These are phyloP conservation scores for Pleurotus djamor DNA, from an alignment of 768 basidiomycete species.

Conservation along the genomic window DNA sequence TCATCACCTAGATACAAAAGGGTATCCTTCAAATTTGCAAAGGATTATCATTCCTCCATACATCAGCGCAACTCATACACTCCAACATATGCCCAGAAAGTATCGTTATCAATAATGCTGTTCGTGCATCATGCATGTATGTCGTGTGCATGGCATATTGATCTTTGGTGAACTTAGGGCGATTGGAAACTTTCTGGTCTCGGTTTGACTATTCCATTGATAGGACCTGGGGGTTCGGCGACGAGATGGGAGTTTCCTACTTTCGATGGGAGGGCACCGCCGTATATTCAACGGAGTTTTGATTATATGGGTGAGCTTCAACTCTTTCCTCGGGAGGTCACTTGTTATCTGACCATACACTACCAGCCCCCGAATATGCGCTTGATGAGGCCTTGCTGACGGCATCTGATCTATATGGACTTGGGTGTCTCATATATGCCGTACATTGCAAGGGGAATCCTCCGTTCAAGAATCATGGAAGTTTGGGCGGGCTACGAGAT, in stretches of 20 bases:
- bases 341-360: neutral
- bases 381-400: constrained; percentile 86
- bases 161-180: constrained; percentile 48
- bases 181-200: constrained; percentile 98
- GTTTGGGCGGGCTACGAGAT: constrained; percentile 65
- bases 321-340: neutral
- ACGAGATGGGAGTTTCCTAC: constrained; percentile 91
- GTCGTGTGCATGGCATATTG: neutral
- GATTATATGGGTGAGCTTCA: constrained; percentile 82
- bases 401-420: constrained; percentile 89
- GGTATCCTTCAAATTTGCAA: constrained; percentile 93
- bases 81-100: constrained; percentile 87
- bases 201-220: constrained; percentile 80
- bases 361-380: constrained; percentile 88
- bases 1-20: constrained; percentile 76
- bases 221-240: constrained; percentile 63
- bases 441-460: constrained; percentile 87
- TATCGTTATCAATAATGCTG: constrained; percentile 86
- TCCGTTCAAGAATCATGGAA: constrained; percentile 85
- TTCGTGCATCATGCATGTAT: constrained; percentile 31
- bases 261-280: constrained; percentile 76
- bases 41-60: constrained; percentile 87
- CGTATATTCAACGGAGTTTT: constrained; percentile 86
- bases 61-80: constrained; percentile 89
- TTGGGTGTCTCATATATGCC: constrained; percentile 89